Evolutionary conservation across 2,329 filamentous ascomycete species (phyloP), one percentile per base, ranked within the genome.

Genomic region (Colletotrichum kahawae): DNA sequence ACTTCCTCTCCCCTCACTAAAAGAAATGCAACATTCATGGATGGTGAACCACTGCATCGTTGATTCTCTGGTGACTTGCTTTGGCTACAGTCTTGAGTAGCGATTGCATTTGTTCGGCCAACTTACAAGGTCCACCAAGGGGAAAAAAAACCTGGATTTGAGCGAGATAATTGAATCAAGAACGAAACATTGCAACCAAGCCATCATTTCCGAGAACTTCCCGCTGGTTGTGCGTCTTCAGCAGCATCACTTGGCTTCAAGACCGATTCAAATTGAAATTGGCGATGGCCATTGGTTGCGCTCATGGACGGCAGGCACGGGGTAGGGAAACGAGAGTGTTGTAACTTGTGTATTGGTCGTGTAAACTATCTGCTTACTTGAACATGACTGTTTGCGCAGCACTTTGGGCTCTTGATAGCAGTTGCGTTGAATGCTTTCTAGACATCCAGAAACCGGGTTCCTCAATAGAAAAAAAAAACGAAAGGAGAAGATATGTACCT

Each of bases 401-500:
- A 51, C 43, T 12, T 51, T 48, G 43, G 43, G n/a, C n/a, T 13
- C n/a, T 10, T 51, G 4, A 51, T 10, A 51, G n/a, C n/a, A 21
- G 12, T 21, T 24, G 43, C 43, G n/a, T 51, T 21, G 10, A 4
- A 13, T 24, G 6, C n/a, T 18, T 33, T 33, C 24, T 5, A 33
- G 27, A 59, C 56, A 59, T 8, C 48, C 18, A 10, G 18, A 7
- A 21, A 51, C 18, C 18, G 8, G 18, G 18, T 24, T 7, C n/a
- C 48, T 54, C 48, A 24, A 24, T 16, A 14, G 24, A 7, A 57
- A 31, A 16, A 21, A n/a, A 12, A 34, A 8, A 43, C 5, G 13
- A 7, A 43, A 36, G n/a, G 31, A 4, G 12, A 21, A 66, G 69
- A 36, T 63, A 90, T 96, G 93, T 96, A 77, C 89, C 94, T 95